Conservation (phyloP, 2,329 filamentous ascomycete species). For the Clonostachys byssicola region DNA sequence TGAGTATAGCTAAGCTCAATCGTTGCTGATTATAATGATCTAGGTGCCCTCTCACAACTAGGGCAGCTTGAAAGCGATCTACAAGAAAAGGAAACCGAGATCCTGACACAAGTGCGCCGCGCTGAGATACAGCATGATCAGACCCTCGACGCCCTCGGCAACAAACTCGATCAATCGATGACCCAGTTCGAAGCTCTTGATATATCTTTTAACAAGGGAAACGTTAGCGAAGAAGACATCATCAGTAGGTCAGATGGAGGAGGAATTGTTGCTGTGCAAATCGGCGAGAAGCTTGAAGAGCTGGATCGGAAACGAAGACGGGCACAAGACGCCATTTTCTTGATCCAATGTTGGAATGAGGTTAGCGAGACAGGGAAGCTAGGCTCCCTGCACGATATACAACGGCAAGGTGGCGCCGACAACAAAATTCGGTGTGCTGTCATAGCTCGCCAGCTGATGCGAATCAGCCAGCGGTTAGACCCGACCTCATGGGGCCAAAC, state of each 20-base stretch:
- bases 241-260: slow-evolving; percentile 45
- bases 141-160: slow-evolving; percentile 81
- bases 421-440: slow-evolving; percentile 93
- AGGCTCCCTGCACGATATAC: slow-evolving; percentile 81
- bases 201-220: slow-evolving; percentile 67
- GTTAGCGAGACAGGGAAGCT: slow-evolving; percentile 87
- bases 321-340: slow-evolving; percentile 88
- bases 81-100: slow-evolving; percentile 84
- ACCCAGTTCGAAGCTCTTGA: slow-evolving; percentile 89
- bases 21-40: not conserved
- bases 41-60: slow-evolving; percentile 64
- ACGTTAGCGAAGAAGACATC: slow-evolving; percentile 23
- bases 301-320: slow-evolving; percentile 86
- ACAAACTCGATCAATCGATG: slow-evolving; percentile 89
- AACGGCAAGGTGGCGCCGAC: slow-evolving; percentile 78
- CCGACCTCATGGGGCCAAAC: slow-evolving; percentile 65
- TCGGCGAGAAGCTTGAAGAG: slow-evolving; percentile 90
- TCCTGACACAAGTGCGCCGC: slow-evolving; percentile 82
- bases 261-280: slow-evolving; percentile 89
- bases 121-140: slow-evolving; percentile 91
- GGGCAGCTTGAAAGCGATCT: slow-evolving; percentile 75
- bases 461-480: slow-evolving; percentile 90
- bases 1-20: not conserved
- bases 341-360: slow-evolving; percentile 96
- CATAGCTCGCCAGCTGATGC: slow-evolving; percentile 88